Percentiles rank a stretch among this genome's conserved stretches.
phyloP scores from a whole-genome alignment of 768 basidiomycete species.

The Lentinula sp. region DNA sequence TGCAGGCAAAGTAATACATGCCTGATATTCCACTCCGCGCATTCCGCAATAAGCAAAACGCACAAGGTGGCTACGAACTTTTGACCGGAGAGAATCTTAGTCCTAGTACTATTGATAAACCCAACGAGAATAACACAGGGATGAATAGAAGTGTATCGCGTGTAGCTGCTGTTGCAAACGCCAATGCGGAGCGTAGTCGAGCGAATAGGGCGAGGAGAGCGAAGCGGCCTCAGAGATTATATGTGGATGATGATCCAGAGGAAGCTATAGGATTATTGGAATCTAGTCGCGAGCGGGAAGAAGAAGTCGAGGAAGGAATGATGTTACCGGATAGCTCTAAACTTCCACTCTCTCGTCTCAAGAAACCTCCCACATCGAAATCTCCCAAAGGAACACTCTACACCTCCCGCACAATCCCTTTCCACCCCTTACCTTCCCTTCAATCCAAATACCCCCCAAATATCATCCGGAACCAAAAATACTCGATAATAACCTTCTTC shows the following conservation, averaged over 20 bases:
- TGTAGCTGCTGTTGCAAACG: constrained; percentile 24
- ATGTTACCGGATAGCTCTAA: constrained; percentile 12
- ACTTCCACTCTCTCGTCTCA: constrained; percentile 4
- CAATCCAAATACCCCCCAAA: constrained; percentile 78
- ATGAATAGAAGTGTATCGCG: neutral
- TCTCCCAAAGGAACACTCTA: constrained; percentile 37
- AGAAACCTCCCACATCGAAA: constrained; percentile 21
- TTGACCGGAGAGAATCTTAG: constrained; percentile 17
- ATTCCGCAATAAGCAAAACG: constrained; percentile 27
- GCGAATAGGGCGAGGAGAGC: constrained; percentile 24
- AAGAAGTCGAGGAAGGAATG: constrained; percentile 23
- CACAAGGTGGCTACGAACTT: constrained; percentile 37
- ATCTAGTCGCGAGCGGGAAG: constrained; percentile 30
- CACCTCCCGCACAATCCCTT: constrained; percentile 72
- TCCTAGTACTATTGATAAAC: constrained; percentile 16
- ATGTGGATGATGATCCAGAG: constrained; percentile 60
- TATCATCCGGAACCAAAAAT: constrained; percentile 95
- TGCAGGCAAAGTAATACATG: constrained; percentile 25
- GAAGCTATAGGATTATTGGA: constrained; percentile 47
- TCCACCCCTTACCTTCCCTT: constrained; percentile 69
- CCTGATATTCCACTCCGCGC: constrained; percentile 69
- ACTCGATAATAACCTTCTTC: constrained; percentile 94
- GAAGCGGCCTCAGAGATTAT: constrained; percentile 43
- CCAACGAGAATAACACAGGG: constrained; percentile 13
- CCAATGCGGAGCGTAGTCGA: constrained; percentile 18